phyloP scores from a whole-genome alignment of 495 filamentous ascomycete genomes.

The Pseudevernia furfuracea region DNA sequence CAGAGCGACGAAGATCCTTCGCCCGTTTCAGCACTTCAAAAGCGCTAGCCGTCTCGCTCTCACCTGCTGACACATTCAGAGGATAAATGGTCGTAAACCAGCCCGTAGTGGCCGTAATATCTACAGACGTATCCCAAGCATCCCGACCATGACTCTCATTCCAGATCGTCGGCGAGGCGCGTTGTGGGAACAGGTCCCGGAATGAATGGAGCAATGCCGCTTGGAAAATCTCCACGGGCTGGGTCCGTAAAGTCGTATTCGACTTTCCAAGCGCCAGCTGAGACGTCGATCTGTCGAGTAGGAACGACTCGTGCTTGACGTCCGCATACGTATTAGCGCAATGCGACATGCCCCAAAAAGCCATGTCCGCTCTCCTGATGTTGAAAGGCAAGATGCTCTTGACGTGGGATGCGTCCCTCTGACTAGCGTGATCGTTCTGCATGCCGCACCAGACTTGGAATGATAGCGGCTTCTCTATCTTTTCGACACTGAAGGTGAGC shows the following conservation, averaged over 20 bases:
- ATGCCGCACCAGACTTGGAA: conserved; percentile 56
- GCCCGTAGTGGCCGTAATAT: conserved; percentile 52
- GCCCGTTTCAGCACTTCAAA: conserved; percentile 38
- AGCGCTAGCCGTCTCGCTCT: conserved; percentile 31
- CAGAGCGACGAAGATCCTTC: conserved; percentile 41
- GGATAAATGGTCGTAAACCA: conserved; percentile 57
- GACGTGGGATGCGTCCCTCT: conserved; percentile 26
- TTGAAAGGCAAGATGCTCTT: conserved; percentile 27
- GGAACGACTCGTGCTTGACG: conserved; percentile 39
- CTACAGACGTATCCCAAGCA: conserved; percentile 42
- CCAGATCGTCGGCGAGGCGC: conserved; percentile 46
- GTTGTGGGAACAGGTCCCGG: conserved; percentile 42
- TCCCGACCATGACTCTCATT: conserved; percentile 55
- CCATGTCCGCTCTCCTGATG: conserved; percentile 40
- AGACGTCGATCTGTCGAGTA: conserved; percentile 41
- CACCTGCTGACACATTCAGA: conserved; percentile 35
- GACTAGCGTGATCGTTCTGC: conserved; percentile 39
- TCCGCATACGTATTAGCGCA: conserved; percentile 43
- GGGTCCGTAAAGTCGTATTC: conserved; percentile 42
- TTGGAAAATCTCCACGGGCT: conserved; percentile 48
- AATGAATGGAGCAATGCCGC: conserved; percentile 47
- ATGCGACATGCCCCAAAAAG: conserved; percentile 48
- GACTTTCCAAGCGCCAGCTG: conserved; percentile 37
- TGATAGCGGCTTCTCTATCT: conserved; percentile 41
- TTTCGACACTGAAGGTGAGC: conserved; percentile 33